Evolutionary conservation across 1,284 basidiomycete genomes (phyloP).

Genomic region (Fomitopsis schrenkii): DNA sequence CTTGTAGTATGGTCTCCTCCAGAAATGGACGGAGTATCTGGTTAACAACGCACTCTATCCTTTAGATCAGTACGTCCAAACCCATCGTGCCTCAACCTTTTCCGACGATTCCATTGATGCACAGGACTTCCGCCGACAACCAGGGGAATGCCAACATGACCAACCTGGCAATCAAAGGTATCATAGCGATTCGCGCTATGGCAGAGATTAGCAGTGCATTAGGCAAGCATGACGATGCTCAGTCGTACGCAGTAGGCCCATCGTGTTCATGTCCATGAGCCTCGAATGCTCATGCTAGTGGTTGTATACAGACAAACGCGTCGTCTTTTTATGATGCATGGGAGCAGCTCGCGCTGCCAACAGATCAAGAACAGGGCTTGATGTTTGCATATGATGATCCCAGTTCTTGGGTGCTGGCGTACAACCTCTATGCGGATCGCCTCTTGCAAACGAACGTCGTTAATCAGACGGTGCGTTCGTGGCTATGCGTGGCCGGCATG

Average conservation of each 20-base stretch:
- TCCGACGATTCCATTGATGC: constrained; percentile 29
- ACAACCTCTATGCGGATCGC: constrained; percentile 65
- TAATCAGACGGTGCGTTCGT: constrained; percentile 12
- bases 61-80: constrained; percentile 38
- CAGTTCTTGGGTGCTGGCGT: constrained; percentile 53
- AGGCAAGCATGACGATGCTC: constrained; percentile 39
- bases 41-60: constrained; percentile 55
- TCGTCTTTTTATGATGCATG: constrained; percentile 19
- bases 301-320: constrained; percentile 11
- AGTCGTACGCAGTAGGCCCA: constrained; percentile 45
- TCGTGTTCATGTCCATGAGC: neutral
- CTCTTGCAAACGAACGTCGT: constrained; percentile 35
- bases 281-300: too few species aligned
- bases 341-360: constrained; percentile 32
- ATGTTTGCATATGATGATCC: constrained; percentile 38
- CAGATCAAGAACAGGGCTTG: constrained; percentile 29
- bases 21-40: constrained; percentile 68
- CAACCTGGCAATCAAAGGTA: constrained; percentile 70
- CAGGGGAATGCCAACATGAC: constrained; percentile 56
- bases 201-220: constrained; percentile 49
- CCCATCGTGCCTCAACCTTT: neutral
- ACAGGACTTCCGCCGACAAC: constrained; percentile 57
- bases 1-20: constrained; percentile 45
- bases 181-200: constrained; percentile 67
- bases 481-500: neutral